Conservation (phyloP, 1,139 yeast species). For the Martiniozyma asiatica region DNA sequence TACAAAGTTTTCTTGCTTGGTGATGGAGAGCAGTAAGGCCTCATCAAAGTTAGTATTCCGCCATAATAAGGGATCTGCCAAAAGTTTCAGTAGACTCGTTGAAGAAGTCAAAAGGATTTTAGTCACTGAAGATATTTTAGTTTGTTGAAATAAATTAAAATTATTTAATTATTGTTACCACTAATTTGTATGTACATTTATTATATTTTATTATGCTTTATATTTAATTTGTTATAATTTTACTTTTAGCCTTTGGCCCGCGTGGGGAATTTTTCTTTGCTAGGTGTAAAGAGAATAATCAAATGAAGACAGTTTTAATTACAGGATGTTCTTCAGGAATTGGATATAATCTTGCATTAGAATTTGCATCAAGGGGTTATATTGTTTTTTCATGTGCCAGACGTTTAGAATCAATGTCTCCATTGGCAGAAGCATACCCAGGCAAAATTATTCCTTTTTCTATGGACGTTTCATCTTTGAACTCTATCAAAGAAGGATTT, state of each 20-base stretch:
- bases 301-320: constrained; percentile 39
- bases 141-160: no score
- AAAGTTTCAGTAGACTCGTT: constrained; percentile 45
- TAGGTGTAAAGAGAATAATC: no score
- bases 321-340: constrained; percentile 83
- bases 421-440: constrained; percentile 9
- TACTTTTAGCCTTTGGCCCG: no score
- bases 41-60: constrained; percentile 42
- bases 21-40: constrained; percentile 26
- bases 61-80: constrained; percentile 57
- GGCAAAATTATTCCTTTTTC: constrained; percentile 10
- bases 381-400: constrained; percentile 67
- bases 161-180: no score
- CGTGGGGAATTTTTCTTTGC: no score
- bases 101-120: constrained; percentile 36
- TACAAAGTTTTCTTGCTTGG: constrained; percentile 49
- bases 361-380: constrained; percentile 51
- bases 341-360: constrained; percentile 56
- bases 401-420: constrained; percentile 50
- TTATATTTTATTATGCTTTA: no score
- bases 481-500: constrained; percentile 37
- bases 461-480: constrained; percentile 43
- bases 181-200: no score
- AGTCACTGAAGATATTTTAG: constrained; percentile 27
- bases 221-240: no score